Base-by-base conservation (phyloP, 176 grass and related monocot species). In the Aegilops speltoides region DNA sequence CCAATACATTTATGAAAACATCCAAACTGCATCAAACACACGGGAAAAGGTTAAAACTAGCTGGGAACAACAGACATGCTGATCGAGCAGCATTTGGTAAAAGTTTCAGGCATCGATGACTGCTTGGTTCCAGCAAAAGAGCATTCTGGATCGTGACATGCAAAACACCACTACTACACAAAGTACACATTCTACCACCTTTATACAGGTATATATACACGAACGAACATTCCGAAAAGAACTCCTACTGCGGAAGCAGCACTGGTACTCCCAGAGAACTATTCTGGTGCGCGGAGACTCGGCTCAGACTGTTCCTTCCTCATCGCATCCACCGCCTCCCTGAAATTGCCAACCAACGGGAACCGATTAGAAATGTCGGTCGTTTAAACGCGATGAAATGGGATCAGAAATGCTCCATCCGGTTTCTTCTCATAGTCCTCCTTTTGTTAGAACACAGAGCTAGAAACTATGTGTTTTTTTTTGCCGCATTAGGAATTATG, bases 261-360 rank as follows among this genome's bases (percentile, higher is more conserved):
- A 70, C 6, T 11, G 59, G 23, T 48, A 28, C 31, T 6, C 10
- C 12, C 0, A 6, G 7, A 29, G 56, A 28, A 15, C 77, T 81
- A 80, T 15, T 81, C 78, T 9, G 34, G 2, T 1, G 13, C 20
- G 25, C 60, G 4, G 48, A 79, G 50, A 24, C 34, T 17, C 28
- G 20, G n/a, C 15, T 28, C 76, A 24, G 52, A 15, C 8, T 79
- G 13, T 72, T 86, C 65, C 64, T 61, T 79, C 76, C 26, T 79
- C 84, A 73, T 80, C 7, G 64, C 84, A 6, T 72, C 64, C 0
- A 68, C 66, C 1, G 50, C 76, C 64, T 60, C 76, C 76, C 84
- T 86, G 33, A 60, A 52, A 86, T 45, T 10, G 33, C 10, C 17
- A 70, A 20, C 0, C 11, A 46, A 12, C 41, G 0, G 23, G 70